Evolutionary conservation across 441 rosid species (phyloP).

Genomic region (Arabidopsis lyrata): DNA sequence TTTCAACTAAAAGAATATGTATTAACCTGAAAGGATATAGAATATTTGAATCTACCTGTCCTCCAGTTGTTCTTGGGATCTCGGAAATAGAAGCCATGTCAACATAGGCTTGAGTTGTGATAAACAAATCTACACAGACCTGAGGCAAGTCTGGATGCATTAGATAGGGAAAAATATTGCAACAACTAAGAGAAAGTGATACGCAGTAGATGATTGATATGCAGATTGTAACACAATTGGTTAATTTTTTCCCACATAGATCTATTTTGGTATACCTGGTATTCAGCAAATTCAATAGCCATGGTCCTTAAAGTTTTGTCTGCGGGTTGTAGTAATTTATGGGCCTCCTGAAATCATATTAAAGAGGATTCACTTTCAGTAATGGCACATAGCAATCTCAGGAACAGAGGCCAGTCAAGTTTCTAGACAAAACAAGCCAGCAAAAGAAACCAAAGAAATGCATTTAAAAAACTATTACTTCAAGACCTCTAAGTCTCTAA

Average conservation of each 20-base stretch:
- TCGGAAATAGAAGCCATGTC: conserved; percentile 89
- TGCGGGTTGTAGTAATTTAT: conserved; percentile 86
- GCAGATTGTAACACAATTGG: conserved; percentile 3
- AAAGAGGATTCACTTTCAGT: conserved; percentile 14
- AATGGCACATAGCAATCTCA: conserved; percentile 1
- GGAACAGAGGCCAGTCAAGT: conserved; percentile 23
- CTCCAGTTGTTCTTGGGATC: conserved; percentile 92
- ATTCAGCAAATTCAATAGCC: conserved; percentile 97
- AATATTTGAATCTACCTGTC: conserved; percentile 65
- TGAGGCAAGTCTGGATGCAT: conserved; percentile 42
- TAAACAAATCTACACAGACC: conserved; percentile 93
- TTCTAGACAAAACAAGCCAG: conserved; percentile 14
- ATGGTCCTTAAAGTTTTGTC: conserved; percentile 85
- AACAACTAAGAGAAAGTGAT: not conserved
- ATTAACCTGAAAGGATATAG: conserved; percentile 9
- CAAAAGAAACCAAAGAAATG: conserved; percentile 18
- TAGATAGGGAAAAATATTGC: conserved; percentile 14
- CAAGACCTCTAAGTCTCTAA: not conserved
- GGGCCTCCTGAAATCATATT: conserved; percentile 71
- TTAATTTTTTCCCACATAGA: not conserved
- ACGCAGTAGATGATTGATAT: not conserved
- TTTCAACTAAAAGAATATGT: conserved; percentile 9
- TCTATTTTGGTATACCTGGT: conserved; percentile 62
- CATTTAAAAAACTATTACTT: conserved; percentile 23
- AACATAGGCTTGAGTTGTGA: conserved; percentile 81